These are phyloP conservation scores for Penicillium angulare DNA, from an alignment of 495 filamentous ascomycete genomes.

Conservation along the genomic window DNA sequence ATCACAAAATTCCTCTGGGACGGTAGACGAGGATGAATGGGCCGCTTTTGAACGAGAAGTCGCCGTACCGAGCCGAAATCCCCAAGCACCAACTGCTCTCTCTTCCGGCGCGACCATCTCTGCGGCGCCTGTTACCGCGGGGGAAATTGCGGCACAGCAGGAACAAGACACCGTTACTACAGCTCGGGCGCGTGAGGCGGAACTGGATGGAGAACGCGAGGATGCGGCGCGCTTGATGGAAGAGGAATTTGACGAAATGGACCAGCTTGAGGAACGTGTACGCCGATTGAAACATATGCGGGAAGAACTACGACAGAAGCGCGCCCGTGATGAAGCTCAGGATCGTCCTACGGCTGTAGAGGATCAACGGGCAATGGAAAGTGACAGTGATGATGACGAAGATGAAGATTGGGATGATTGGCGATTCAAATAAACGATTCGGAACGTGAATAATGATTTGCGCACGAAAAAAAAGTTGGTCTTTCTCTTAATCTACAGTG, in stretches of 20 bases:
- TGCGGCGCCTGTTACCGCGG: conserved; percentile 64
- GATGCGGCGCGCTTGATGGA: conserved; percentile 78
- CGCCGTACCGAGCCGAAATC: conserved; percentile 48
- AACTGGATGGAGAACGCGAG: conserved; percentile 79
- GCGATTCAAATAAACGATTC: conserved; percentile 52
- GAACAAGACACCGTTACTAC: conserved; percentile 54
- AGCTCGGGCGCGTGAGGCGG: conserved; percentile 49
- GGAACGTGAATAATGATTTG: conserved; percentile 6
- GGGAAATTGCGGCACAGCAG: conserved; percentile 68
- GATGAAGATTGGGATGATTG: conserved; percentile 67
- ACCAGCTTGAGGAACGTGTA: conserved; percentile 79
- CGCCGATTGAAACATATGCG: conserved; percentile 69
- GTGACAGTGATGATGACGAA: conserved; percentile 35
- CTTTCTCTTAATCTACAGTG: conserved; percentile 35
- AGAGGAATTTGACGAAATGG: conserved; percentile 95
- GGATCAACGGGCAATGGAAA: conserved; percentile 21
- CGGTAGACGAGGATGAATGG: conserved; percentile 81
- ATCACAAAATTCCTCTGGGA: conserved; percentile 15
- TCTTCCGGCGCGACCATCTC: conserved; percentile 58
- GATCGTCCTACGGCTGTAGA: conserved; percentile 24
- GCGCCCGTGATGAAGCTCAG: conserved; percentile 38
- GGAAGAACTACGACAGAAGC: conserved; percentile 54
- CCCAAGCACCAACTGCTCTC: conserved; percentile 32
- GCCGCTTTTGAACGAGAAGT: conserved; percentile 89
- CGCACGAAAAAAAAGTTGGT: conserved; percentile 22